These are phyloP conservation scores for Apocynum venetum DNA, from an alignment of 257 asterid species.

Conservation along the genomic window DNA sequence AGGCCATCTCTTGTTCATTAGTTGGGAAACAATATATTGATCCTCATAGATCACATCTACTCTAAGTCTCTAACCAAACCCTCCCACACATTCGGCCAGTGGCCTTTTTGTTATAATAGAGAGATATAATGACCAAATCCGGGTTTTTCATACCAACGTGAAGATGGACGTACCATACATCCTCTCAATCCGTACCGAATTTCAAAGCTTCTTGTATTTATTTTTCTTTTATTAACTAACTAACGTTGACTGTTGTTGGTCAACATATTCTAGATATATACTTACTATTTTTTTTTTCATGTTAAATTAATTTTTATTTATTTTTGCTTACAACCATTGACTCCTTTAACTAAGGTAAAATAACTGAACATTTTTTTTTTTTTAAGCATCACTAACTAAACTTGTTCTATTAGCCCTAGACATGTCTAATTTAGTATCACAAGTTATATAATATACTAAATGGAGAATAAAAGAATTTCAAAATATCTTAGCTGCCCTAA, in stretches of 20 bases:
- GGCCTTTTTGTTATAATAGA: conserved; percentile 4
- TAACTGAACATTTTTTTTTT: too few relatives aligned
- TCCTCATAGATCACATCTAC: conserved; percentile 22
- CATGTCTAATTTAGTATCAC: too few relatives aligned
- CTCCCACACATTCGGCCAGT: background rate
- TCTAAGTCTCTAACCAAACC: background rate
- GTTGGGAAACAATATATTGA: background rate
- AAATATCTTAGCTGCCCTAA: too few relatives aligned
- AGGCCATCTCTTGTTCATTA: background rate
- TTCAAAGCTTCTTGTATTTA: conserved; percentile 1
- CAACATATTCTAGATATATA: background rate
- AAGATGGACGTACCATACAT: background rate
- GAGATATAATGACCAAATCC: background rate
- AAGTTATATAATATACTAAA: too few relatives aligned
- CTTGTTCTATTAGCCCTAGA: too few relatives aligned
- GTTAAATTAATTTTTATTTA: background rate
- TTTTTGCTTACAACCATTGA: background rate
- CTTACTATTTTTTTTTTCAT: background rate
- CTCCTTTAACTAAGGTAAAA: too few relatives aligned
- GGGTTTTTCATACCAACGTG: background rate
- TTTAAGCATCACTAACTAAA: too few relatives aligned
- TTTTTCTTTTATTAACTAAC: background rate
- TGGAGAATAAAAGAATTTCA: too few relatives aligned
- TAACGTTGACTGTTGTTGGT: background rate
- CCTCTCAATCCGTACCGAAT: conserved; percentile 30